Evolutionary conservation across 306 rosid genomes (phyloP), one percentile per base, ranked within the genome.

Genomic region (Inga leiocalycina): DNA sequence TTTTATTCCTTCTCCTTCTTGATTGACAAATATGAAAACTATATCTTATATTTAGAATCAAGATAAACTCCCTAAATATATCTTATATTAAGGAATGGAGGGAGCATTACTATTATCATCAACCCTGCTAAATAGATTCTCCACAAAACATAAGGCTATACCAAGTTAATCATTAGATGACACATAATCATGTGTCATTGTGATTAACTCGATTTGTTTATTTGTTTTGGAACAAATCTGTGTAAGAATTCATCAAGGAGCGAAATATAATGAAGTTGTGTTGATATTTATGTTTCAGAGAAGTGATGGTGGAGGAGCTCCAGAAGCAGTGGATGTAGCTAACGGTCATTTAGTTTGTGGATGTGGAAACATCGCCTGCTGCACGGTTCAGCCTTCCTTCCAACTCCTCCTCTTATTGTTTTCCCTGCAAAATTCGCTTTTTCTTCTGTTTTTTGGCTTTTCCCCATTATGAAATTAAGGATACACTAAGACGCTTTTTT

Each of bases 221-320:
- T 57, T n/a, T 57, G 65, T 57, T 22, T 9, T 57, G 3, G 32
- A 57, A 57, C 65, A 32, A n/a, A 57, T 57, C 30, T 64, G 19
- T 11, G 41, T 27, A 30, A 30, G 41, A 64, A 5, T 64, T 64
- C 14, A 30, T 30, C 70, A 30, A 30, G 27, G 3, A 62, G 2
- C 27, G 17, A 10, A 22, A 27, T 37, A 68, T 70, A 62, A 44
- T 76, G 2, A 27, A 72, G 10, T 32, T 68, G 2, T 81, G 12
- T 22, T 8, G 30, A 27, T 27, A 27, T 27, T 41, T 75, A 78
- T 22, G 65, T 78, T 82, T 79, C 83, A 94, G 95, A 94, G 98
- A 68, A 94, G 97, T 15, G 95, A 92, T 30, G 97, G 93, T 68
- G 97, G 90, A 34, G 97, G 98, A 77, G 94, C 94, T 39, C 75